Conservation (phyloP, 306 rosid genomes). For the Citrullus amarus region DNA sequence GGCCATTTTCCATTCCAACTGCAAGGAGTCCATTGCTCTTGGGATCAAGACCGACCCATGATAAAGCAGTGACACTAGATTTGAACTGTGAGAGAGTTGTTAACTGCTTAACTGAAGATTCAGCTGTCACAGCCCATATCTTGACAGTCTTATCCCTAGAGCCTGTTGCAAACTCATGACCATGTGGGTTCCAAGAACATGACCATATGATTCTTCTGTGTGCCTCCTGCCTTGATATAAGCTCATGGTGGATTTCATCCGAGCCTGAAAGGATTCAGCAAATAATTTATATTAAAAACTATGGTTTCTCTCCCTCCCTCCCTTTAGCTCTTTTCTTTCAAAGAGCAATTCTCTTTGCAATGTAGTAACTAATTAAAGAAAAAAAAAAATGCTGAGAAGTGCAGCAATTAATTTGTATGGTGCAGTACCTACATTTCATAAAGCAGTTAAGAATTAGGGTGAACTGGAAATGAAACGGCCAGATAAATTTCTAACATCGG, state of each 20-base stretch:
- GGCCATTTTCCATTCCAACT: conserved; percentile 87
- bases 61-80: conserved; percentile 71
- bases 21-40: conserved; percentile 54
- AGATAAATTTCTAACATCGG: neutral
- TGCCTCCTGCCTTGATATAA: conserved; percentile 67
- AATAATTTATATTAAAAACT: neutral
- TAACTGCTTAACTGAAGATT: conserved; percentile 43
- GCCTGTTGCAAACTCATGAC: conserved; percentile 88
- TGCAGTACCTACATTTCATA: neutral
- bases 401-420: neutral
- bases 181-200: conserved; percentile 85
- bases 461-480: neutral
- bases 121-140: conserved; percentile 51
- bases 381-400: neutral
- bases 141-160: conserved; percentile 81
- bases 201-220: conserved; percentile 97
- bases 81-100: conserved; percentile 43
- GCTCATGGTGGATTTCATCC: conserved; percentile 37
- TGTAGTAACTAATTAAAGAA: neutral
- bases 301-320: neutral
- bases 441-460: neutral
- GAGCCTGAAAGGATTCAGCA: conserved; percentile 34
- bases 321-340: no score
- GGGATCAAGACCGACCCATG: conserved; percentile 37
- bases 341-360: neutral